phyloP scores from a whole-genome alignment of 78 protist species.

The Dictyostelium firmibasis region DNA sequence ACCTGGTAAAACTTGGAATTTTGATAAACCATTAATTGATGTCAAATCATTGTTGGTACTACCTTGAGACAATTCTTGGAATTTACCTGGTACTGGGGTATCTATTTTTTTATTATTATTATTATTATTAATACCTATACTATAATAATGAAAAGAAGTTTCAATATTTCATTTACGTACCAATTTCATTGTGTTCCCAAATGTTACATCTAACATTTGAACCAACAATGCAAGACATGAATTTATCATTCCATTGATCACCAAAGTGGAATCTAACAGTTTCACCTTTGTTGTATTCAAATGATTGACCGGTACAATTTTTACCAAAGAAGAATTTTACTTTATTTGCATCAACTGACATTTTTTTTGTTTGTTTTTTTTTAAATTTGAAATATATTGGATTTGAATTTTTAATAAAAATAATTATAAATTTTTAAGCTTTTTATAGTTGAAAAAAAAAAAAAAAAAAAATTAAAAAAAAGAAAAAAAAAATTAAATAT shows the following conservation, averaged over 20 bases:
- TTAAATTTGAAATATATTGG: neutral
- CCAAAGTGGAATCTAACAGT: neutral
- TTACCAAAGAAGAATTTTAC: conserved; percentile 32
- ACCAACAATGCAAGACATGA: conserved; percentile 30
- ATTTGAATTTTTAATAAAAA: too few species aligned
- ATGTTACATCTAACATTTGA: neutral
- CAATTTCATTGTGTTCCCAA: conserved; percentile 56
- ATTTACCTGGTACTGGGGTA: conserved; percentile 24
- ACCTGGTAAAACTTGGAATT: conserved; percentile 18
- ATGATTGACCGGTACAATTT: conserved; percentile 15
- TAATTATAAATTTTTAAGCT: too few species aligned
- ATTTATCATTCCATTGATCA: conserved; percentile 19
- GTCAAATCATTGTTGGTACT: conserved; percentile 9
- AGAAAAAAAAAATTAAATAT: too few species aligned
- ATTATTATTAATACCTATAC: neutral
- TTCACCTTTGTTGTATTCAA: conserved; percentile 9
- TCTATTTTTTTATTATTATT: neutral
- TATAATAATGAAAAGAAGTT: neutral
- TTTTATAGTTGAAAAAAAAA: too few species aligned
- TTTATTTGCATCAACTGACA: conserved; percentile 2
- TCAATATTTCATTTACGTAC: too few species aligned
- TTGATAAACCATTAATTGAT: conserved; percentile 17
- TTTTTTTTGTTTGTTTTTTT: neutral
- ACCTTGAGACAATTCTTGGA: neutral
- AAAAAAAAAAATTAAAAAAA: too few species aligned